A percentile compares a stretch with the other conserved stretches of the same genome.
phyloP scores from a whole-genome alignment of 164 flowering plant species.

The Cinnamomum chago region DNA sequence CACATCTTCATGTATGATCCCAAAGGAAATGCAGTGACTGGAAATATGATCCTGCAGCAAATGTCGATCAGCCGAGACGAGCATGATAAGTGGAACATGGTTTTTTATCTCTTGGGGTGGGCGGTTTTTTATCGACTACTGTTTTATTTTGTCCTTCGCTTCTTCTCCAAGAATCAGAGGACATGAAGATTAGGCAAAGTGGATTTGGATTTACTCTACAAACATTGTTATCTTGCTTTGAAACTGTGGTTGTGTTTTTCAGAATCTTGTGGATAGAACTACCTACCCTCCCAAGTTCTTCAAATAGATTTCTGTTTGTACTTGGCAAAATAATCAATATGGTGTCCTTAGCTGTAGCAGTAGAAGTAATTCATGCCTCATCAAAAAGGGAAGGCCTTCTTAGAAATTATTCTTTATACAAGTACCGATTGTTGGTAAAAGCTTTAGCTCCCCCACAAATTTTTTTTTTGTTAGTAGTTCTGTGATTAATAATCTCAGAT shows the following conservation, averaged over 20 bases:
- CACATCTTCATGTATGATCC: conserved; percentile 15
- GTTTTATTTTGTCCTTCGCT: conserved; percentile 60
- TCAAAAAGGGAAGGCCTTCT: too few species aligned
- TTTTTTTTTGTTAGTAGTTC: too few species aligned
- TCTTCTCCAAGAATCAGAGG: conserved; percentile 70
- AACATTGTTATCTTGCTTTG: not conserved
- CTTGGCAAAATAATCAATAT: not conserved
- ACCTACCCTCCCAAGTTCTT: not conserved
- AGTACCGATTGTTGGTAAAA: too few species aligned
- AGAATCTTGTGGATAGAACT: not conserved
- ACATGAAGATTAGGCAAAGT: conserved; percentile 4
- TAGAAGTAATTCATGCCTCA: not conserved
- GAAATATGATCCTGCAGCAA: conserved; percentile 34
- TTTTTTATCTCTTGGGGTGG: conserved; percentile 56
- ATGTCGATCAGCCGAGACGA: conserved; percentile 21
- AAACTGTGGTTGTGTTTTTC: not conserved
- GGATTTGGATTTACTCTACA: not conserved
- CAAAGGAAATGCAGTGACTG: conserved; percentile 20
- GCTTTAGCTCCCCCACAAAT: too few species aligned
- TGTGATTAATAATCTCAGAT: too few species aligned
- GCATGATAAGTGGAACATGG: conserved; percentile 42
- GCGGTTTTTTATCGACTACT: conserved; percentile 57
- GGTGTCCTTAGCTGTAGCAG: not conserved
- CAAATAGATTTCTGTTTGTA: not conserved
- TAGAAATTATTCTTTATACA: too few species aligned